phyloP scores from a whole-genome alignment of 257 asterid species.

The Penstemon eatonii region DNA sequence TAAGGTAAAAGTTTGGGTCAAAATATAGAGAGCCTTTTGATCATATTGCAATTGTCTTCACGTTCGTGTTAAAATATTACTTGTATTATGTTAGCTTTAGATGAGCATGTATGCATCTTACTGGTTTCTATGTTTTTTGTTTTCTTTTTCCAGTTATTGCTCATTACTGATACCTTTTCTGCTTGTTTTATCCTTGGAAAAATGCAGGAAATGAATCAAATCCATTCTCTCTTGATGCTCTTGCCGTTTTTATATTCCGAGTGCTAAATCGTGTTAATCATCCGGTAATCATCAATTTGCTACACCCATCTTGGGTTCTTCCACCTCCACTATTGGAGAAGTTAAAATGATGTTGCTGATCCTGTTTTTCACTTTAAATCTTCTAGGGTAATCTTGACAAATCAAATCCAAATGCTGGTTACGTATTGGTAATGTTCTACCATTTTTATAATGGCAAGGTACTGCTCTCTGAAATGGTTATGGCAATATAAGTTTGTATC shows the following conservation, averaged over 20 bases:
- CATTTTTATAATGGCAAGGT: constrained; percentile 96
- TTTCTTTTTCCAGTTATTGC: no score
- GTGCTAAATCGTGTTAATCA: constrained; percentile 87
- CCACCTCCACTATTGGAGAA: constrained; percentile 3
- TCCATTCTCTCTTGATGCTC: constrained; percentile 89
- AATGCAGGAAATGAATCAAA: constrained; percentile 81
- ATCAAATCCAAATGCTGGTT: constrained; percentile 84
- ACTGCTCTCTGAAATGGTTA: constrained; percentile 11
- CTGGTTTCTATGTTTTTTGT: no score
- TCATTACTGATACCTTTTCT: constrained; percentile 13
- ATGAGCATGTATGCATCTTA: no score
- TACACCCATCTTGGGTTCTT: constrained; percentile 16
- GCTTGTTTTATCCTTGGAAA: constrained; percentile 19
- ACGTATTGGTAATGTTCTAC: constrained; percentile 85
- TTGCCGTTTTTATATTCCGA: constrained; percentile 81
- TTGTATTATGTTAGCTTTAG: no score
- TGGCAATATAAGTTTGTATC: background rate
- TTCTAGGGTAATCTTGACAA: constrained; percentile 92
- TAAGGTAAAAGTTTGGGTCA: no score
- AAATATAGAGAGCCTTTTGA: no score
- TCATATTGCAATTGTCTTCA: no score
- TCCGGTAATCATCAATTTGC: constrained; percentile 59
- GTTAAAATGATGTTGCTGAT: constrained; percentile 22
- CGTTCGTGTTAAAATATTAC: no score
- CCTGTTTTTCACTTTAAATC: constrained; percentile 27